Evolutionary conservation across 2,329 filamentous ascomycete genomes (phyloP), one percentile per base, ranked within the genome.

Genomic region (Chaetomiaceae sp.): DNA sequence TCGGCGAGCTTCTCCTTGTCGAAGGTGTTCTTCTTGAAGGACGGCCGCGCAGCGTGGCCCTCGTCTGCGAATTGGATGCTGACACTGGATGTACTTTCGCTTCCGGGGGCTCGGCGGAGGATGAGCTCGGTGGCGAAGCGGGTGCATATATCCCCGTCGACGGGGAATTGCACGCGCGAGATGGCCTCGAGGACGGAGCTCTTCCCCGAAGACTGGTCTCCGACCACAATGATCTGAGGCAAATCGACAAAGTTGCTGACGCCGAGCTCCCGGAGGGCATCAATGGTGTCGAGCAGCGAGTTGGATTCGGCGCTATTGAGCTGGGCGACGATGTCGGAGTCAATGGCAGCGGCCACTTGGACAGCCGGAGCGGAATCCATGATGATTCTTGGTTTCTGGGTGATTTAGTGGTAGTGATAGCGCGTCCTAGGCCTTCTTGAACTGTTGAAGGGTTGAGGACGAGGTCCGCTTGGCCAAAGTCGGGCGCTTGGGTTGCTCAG

Each of bases 161-260:
- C 26, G 0, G 54, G 52, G 22, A 57, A 57, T 3, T 50, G 47
- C 11, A 56, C 42, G 3, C 54, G 48, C 5, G 52, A 55, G 41
- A 57, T 51, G n/a, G 54, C 54, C 15, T 57, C 50, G 1, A 57
- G 40, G 3, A 55, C 55, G 8, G 55, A 56, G 17, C 75, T 81
- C 58, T 84, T 85, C 3, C 80, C 80, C 1, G 74, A 74, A 0
- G 74, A 80, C 53, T 82, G 78, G 47, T 81, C 74, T 2, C 80
- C 79, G 43, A 73, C 77, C 11, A 83, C 78, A 24, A 83, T 73
- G 45, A 74, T 69, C 49, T 73, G 65, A 0, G 70, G 71, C 0
- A 72, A 59, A 8, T 65, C 65, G 33, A 73, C 60, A 50, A 64
- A 66, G 18, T 64, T 59, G 39, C 63, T 64, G 27, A 69, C 55